Evolutionary conservation across 2,329 filamentous ascomycete genomes (phyloP).

Genomic region (Zopfia rhizophila): DNA sequence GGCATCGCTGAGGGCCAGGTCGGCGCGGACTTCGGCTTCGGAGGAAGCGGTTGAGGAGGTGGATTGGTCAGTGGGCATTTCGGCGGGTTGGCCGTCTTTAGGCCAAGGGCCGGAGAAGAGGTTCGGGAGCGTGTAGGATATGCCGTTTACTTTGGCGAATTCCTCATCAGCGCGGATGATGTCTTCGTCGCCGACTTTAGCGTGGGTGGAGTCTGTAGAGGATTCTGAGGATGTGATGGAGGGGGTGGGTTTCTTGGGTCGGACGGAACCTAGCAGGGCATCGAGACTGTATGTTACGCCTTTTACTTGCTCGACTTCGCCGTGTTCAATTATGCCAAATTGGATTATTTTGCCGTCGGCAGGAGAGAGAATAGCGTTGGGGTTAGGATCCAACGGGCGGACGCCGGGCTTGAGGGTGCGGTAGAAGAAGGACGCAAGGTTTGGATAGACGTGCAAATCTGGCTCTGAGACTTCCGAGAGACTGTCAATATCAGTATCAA

Average conservation of each 20-base stretch:
- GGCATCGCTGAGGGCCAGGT: slow-evolving; percentile 76
- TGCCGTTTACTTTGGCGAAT: slow-evolving; percentile 93
- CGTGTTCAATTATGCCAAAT: slow-evolving; percentile 89
- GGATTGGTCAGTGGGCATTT: slow-evolving; percentile 77
- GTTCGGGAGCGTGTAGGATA: slow-evolving; percentile 90
- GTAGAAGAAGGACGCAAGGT: slow-evolving; percentile 97
- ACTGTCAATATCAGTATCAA: slow-evolving; percentile 56
- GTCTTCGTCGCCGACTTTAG: slow-evolving; percentile 63
- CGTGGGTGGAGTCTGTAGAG: slow-evolving; percentile 38
- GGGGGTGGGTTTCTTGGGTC: slow-evolving; percentile 60
- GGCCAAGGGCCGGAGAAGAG: slow-evolving; percentile 77
- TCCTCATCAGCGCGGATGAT: slow-evolving; percentile 85
- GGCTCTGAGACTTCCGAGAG: slow-evolving; percentile 87
- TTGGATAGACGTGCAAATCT: slow-evolving; percentile 89
- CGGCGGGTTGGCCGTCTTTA: slow-evolving; percentile 56
- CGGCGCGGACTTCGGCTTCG: slow-evolving; percentile 83
- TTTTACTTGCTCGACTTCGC: slow-evolving; percentile 98
- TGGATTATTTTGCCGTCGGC: slow-evolving; percentile 92
- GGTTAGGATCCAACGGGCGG: slow-evolving; percentile 84
- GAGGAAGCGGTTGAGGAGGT: slow-evolving; percentile 73
- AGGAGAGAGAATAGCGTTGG: slow-evolving; percentile 83
- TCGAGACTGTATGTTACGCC: slow-evolving; percentile 98
- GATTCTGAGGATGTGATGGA: slow-evolving; percentile 52
- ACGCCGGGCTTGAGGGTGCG: slow-evolving; percentile 89
- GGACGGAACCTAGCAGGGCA: slow-evolving; percentile 76